Conservation (phyloP, 306 rosid species). For the Cucurbita pepo region DNA sequence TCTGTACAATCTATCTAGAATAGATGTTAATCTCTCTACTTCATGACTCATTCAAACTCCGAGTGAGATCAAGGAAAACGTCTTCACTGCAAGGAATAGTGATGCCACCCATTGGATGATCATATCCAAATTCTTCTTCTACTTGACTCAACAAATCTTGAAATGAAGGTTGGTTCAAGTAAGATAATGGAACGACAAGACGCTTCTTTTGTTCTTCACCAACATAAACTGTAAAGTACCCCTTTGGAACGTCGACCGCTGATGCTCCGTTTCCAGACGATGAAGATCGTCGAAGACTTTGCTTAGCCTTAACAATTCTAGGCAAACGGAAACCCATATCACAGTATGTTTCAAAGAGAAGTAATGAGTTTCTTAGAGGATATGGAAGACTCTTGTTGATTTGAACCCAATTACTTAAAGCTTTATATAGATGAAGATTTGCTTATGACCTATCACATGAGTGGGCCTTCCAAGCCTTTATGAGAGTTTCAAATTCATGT, state of each 20-base stretch:
- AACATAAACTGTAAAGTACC: conserved; percentile 18
- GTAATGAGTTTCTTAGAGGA: neutral
- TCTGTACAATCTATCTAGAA: no score
- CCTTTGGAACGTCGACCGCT: conserved; percentile 10
- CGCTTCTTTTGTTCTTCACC: conserved; percentile 18
- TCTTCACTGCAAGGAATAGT: conserved; percentile 15
- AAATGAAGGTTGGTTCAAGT: conserved; percentile 18
- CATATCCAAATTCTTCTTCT: conserved; percentile 25
- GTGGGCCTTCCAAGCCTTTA: neutral
- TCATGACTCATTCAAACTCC: neutral
- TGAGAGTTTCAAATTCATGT: neutral
- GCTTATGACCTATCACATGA: conserved; percentile 2
- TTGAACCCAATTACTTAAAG: neutral
- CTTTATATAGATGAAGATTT: neutral
- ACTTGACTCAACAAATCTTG: conserved; percentile 17
- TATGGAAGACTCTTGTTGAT: neutral
- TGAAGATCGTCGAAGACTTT: conserved; percentile 7
- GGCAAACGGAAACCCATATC: conserved; percentile 4
- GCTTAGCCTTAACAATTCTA: neutral
- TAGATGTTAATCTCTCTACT: neutral
- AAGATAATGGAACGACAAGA: conserved; percentile 16
- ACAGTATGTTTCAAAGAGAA: neutral
- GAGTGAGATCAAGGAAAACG: neutral
- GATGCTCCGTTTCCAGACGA: neutral
- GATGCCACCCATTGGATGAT: conserved; percentile 29